Evolutionary conservation across 768 basidiomycete species (phyloP).

Genomic region (Rubroboletus pulcherrimus): DNA sequence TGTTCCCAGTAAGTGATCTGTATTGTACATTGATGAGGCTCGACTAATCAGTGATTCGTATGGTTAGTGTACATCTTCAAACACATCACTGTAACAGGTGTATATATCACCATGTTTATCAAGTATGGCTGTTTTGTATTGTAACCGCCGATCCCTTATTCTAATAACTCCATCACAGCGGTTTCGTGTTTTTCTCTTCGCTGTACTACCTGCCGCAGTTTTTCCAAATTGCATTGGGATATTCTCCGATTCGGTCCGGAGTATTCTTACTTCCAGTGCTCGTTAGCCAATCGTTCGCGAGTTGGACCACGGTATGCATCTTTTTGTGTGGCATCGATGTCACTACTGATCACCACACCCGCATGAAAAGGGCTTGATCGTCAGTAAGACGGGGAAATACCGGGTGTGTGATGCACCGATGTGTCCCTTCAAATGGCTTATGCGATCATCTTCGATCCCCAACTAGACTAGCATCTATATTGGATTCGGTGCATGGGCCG

Average conservation of each 20-base stretch:
- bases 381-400: constrained; percentile 64
- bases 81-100: constrained; percentile 59
- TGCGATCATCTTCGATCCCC: background rate
- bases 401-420: constrained; percentile 32
- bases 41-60: background rate
- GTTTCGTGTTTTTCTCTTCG: constrained; percentile 59
- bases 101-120: constrained; percentile 67
- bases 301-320: constrained; percentile 47
- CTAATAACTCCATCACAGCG: constrained; percentile 32
- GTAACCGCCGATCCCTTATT: background rate
- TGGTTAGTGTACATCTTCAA: constrained; percentile 69
- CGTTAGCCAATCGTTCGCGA: constrained; percentile 57
- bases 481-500: constrained; percentile 66
- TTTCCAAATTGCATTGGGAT: constrained; percentile 70
- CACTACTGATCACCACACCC: background rate
- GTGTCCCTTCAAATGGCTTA: background rate
- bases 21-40: background rate
- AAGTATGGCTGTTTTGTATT: constrained; percentile 37
- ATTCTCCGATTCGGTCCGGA: constrained; percentile 59
- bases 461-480: constrained; percentile 36
- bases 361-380: constrained; percentile 48
- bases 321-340: background rate
- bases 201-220: constrained; percentile 73
- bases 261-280: constrained; percentile 69
- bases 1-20: constrained; percentile 53